Evolutionary conservation across 1,284 basidiomycete species (phyloP).

Genomic region (Leccinum pachyderme): DNA sequence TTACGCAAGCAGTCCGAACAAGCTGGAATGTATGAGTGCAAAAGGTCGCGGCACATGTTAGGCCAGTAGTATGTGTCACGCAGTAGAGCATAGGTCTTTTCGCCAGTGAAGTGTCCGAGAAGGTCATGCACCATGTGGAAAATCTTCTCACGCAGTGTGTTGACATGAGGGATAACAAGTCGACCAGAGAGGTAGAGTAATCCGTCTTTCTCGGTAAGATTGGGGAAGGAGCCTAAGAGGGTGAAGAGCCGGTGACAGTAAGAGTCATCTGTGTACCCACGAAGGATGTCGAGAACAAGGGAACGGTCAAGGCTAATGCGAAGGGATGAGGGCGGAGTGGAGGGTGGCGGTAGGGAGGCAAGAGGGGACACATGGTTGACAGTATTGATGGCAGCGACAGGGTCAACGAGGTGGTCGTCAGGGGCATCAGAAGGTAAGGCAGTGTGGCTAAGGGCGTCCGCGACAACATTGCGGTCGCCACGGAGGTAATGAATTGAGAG

Average conservation of each 20-base stretch:
- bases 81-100: not conserved
- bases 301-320: slow-evolving; percentile 9
- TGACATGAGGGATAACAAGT: not conserved
- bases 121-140: not conserved
- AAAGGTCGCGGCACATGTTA: not conserved
- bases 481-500: not conserved
- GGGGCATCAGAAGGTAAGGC: not conserved
- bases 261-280: slow-evolving; percentile 28
- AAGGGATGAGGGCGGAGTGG: not conserved
- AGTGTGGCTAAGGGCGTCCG: not conserved
- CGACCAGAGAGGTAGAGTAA: not conserved
- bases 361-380: not conserved
- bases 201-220: not conserved
- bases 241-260: slow-evolving; percentile 28
- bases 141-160: not conserved
- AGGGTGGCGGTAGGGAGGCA: not conserved
- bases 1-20: not conserved
- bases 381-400: not conserved
- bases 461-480: not conserved
- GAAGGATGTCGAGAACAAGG: slow-evolving; percentile 17
- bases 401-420: not conserved
- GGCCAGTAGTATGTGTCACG: not conserved
- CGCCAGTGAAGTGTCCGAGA: not conserved
- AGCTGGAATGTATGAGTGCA: not conserved
- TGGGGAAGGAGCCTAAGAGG: not conserved